Percentiles rank a stretch among this genome's conserved stretches.
Conservation (phyloP, 257 asterid species). For the Primulina tabacum region DNA sequence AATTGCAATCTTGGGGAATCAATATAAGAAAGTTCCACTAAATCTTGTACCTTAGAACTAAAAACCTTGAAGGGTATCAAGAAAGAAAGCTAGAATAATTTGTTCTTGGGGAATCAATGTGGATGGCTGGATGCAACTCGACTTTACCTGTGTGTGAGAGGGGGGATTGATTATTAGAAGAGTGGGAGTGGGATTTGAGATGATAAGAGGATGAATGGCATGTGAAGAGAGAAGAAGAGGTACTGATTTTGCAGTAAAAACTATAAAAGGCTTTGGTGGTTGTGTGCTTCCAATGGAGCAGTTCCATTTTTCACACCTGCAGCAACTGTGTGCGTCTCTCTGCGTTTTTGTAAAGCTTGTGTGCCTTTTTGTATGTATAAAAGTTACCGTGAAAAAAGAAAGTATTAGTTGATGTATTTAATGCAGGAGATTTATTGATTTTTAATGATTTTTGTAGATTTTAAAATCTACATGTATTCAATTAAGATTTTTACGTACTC, state of each 20-base stretch:
- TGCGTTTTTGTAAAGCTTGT: not conserved
- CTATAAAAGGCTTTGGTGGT: not conserved
- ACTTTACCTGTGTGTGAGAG: conserved; percentile 16
- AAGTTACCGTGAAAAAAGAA: no score
- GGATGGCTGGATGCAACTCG: not conserved
- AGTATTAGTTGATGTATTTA: no score
- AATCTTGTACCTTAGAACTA: not conserved
- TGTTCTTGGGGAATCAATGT: not conserved
- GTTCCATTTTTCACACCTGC: not conserved
- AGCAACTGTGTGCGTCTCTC: not conserved
- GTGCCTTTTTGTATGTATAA: not conserved
- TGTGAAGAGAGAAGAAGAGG: conserved; percentile 47
- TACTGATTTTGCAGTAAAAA: not conserved
- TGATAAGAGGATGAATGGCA: conserved; percentile 69
- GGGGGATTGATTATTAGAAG: conserved; percentile 30
- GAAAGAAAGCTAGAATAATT: not conserved
- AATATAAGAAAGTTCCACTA: not conserved
- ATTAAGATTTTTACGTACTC: no score
- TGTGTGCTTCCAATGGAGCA: not conserved
- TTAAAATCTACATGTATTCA: no score
- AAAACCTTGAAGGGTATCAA: not conserved
- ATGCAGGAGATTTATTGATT: no score
- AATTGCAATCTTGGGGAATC: no score
- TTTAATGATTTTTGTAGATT: no score
- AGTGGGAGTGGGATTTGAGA: conserved; percentile 38